These are phyloP conservation scores for Diaporthe helianthi DNA, from an alignment of 2,329 filamentous ascomycete species.

Conservation along the genomic window DNA sequence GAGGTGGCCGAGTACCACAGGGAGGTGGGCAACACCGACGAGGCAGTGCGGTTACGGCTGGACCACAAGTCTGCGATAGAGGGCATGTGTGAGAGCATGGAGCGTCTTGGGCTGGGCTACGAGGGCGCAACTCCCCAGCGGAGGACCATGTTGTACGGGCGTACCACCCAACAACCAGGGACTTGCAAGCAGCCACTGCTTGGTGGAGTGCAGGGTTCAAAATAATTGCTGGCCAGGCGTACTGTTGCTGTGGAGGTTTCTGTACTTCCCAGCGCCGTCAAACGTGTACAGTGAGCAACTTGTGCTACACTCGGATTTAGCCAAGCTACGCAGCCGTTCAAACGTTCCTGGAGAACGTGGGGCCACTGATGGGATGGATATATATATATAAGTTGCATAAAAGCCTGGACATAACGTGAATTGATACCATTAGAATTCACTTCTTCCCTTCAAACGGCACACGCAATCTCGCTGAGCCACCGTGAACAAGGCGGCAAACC, in stretches of 20 bases:
- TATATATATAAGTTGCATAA: background rate
- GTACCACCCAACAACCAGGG: background rate
- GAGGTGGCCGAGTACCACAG: slow-evolving; percentile 9
- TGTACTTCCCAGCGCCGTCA: background rate
- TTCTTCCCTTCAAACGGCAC: background rate
- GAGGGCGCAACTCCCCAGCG: slow-evolving; percentile 1
- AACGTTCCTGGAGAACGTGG: background rate
- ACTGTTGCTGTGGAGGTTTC: background rate
- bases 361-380: background rate
- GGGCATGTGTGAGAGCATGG: slow-evolving; percentile 20
- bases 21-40: background rate
- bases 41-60: background rate
- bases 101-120: background rate
- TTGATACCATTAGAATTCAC: background rate
- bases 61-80: slow-evolving; percentile 1
- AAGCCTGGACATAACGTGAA: background rate
- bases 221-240: background rate
- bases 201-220: background rate
- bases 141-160: slow-evolving; percentile 19
- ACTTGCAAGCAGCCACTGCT: too few relatives aligned
- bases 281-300: background rate
- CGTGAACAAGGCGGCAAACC: background rate
- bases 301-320: too few relatives aligned
- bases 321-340: too few relatives aligned
- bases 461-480: background rate